These are phyloP conservation scores for Glycine tomentella DNA, from an alignment of 306 rosid genomes.

Conservation along the genomic window DNA sequence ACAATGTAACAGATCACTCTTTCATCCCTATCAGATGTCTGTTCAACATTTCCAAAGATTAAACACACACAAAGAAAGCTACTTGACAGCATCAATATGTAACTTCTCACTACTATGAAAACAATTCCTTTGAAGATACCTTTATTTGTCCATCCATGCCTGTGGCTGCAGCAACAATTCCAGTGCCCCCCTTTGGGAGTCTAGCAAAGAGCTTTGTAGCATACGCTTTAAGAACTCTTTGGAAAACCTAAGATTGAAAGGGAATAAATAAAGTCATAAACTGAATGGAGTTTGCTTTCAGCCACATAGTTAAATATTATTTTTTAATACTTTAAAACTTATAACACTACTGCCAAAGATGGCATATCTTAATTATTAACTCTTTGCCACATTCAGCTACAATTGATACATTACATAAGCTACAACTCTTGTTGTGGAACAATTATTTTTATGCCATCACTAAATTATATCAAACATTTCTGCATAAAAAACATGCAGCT, in stretches of 20 bases:
- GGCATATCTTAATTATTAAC: neutral
- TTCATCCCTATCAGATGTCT: slow-evolving; percentile 99
- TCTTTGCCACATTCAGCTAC: slow-evolving; percentile 13
- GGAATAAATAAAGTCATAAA: slow-evolving; percentile 33
- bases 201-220: slow-evolving; percentile 89
- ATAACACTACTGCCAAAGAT: slow-evolving; percentile 23
- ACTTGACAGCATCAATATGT: slow-evolving; percentile 29
- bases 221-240: slow-evolving; percentile 92
- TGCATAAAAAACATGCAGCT: neutral
- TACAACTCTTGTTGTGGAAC: slow-evolving; percentile 22
- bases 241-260: slow-evolving; percentile 81
- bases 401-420: slow-evolving; percentile 19
- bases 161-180: slow-evolving; percentile 99
- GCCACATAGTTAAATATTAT: neutral
- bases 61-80: slow-evolving; percentile 6
- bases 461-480: slow-evolving; percentile 11
- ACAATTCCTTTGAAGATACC: slow-evolving; percentile 60
- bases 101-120: slow-evolving; percentile 43
- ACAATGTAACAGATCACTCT: slow-evolving; percentile 95
- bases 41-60: slow-evolving; percentile 54
- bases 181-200: slow-evolving; percentile 97
- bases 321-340: slow-evolving; percentile 9
- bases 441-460: neutral
- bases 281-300: slow-evolving; percentile 36
- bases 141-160: slow-evolving; percentile 99